Evolutionary conservation across 495 filamentous ascomycete species (phyloP).

Genomic region (Lophiotrema nucula): DNA sequence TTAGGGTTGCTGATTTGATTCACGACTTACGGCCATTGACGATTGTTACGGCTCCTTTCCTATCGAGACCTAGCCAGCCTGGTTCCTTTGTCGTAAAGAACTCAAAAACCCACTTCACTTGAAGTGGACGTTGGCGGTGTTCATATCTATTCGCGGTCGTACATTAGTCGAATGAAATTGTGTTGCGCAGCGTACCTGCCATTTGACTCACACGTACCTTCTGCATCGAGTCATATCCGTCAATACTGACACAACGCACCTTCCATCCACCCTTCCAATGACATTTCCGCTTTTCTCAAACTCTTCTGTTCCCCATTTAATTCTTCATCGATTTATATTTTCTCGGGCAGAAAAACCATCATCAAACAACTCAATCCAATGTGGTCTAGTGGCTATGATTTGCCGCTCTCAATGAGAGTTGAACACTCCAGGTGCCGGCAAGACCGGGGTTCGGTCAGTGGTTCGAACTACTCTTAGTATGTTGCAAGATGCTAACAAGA

Average conservation of each 20-base stretch:
- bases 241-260: background rate
- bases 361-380: background rate
- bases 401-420: background rate
- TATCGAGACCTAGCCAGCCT: background rate
- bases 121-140: no score
- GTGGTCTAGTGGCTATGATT: background rate
- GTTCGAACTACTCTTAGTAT: background rate
- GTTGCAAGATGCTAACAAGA: background rate
- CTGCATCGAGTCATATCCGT: background rate
- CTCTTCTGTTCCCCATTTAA: background rate
- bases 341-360: background rate
- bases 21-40: background rate
- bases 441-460: background rate
- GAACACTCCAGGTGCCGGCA: background rate
- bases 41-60: background rate
- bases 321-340: background rate
- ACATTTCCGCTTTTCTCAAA: background rate
- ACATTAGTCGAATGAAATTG: no score
- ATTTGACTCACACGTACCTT: background rate
- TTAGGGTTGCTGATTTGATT: background rate
- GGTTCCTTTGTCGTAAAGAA: background rate
- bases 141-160: no score
- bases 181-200: background rate
- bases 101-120: no score
- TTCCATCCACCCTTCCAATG: background rate